phyloP scores from a whole-genome alignment of 164 flowering plant species.

The Umbellularia californica region DNA sequence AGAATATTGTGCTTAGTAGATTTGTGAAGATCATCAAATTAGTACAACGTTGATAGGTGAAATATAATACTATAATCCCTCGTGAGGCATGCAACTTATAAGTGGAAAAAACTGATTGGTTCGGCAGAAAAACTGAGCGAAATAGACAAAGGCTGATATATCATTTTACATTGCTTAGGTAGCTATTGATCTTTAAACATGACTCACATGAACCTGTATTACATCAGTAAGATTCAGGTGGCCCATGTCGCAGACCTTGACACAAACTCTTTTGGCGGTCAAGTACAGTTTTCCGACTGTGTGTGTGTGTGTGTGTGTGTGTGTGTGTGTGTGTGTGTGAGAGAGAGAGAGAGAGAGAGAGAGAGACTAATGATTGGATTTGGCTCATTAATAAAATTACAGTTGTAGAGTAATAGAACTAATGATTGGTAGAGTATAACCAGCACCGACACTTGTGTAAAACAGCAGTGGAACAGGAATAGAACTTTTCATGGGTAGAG shows the following conservation, averaged over 20 bases:
- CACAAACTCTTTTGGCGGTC: neutral
- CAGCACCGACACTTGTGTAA: no score
- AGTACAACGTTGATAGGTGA: neutral
- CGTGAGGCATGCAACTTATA: neutral
- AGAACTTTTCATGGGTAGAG: neutral
- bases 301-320: neutral
- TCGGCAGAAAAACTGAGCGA: neutral
- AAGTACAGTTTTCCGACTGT: neutral
- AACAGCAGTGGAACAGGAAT: no score
- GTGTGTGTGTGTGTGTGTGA: neutral
- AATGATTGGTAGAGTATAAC: no score
- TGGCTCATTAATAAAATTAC: no score
- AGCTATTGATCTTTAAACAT: neutral
- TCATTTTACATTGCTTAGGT: neutral
- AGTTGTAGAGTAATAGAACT: no score
- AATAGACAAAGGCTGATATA: neutral
- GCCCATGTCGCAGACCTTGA: neutral
- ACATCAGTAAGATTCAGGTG: slow-evolving; percentile 4
- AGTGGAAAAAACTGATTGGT: neutral
- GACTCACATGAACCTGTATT: neutral
- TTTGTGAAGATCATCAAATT: slow-evolving; percentile 3
- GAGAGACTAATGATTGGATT: no score
- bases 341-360: neutral
- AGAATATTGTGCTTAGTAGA: slow-evolving; percentile 1
- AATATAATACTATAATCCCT: neutral